A percentile compares a stretch with the other conserved stretches of the same genome.
These are phyloP conservation scores for Aspergillus baeticus DNA, from an alignment of 495 filamentous ascomycete genomes.

Conservation along the genomic window DNA sequence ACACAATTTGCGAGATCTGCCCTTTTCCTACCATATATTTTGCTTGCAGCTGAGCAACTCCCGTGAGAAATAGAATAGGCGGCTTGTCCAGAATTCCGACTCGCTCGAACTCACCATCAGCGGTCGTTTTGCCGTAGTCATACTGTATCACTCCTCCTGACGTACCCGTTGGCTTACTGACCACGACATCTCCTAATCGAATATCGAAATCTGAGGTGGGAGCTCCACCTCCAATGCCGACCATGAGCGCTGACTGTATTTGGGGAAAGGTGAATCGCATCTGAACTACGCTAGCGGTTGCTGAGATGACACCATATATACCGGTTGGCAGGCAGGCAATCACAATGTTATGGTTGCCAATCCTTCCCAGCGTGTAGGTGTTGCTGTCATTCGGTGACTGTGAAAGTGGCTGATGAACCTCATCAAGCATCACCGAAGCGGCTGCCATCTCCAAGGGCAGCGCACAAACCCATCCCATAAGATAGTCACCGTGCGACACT, in stretches of 20 bases:
- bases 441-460: constrained; percentile 26
- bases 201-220: constrained; percentile 24
- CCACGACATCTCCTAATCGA: constrained; percentile 36
- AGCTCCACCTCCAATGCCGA: constrained; percentile 37
- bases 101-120: neutral
- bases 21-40: constrained; percentile 8
- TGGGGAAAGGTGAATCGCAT: constrained; percentile 22
- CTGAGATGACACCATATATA: constrained; percentile 26
- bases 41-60: constrained; percentile 22
- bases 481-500: too few species aligned
- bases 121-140: constrained; percentile 35
- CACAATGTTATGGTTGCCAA: constrained; percentile 32
- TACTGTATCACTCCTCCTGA: constrained; percentile 33
- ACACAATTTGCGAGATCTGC: constrained; percentile 16
- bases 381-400: constrained; percentile 20
- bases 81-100: constrained; percentile 12
- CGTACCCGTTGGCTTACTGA: constrained; percentile 22
- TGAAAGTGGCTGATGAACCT: constrained; percentile 21
- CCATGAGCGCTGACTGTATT: constrained; percentile 29
- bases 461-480: neutral
- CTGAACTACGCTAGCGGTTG: constrained; percentile 22
- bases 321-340: constrained; percentile 29
- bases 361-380: constrained; percentile 30
- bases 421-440: constrained; percentile 28
- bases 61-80: constrained; percentile 26